A percentile compares a stretch with the other conserved stretches of the same genome.
phyloP scores from a whole-genome alignment of 306 rosid species.

The Cicer pinnatifidum region DNA sequence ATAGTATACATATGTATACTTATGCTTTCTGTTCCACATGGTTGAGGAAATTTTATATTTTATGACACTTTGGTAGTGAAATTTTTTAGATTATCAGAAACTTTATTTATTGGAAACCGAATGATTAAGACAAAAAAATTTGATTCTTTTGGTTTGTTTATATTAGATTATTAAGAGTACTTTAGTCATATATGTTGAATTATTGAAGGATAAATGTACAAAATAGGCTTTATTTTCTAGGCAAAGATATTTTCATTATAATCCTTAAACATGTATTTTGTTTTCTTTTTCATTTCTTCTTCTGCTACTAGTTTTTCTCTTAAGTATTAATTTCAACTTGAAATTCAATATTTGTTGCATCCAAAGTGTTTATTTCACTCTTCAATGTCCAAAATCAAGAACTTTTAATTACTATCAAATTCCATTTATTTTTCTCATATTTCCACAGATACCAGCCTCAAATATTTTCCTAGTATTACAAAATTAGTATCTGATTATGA shows the following conservation, averaged over 20 bases:
- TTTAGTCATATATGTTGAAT: background rate
- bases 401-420: background rate
- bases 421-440: background rate
- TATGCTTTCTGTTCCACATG: background rate
- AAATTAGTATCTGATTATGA: background rate
- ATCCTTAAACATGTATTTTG: background rate
- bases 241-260: slow-evolving; percentile 1
- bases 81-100: background rate
- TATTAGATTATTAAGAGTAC: background rate
- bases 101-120: background rate
- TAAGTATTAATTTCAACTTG: slow-evolving; percentile 1
- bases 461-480: background rate
- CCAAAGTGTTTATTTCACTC: slow-evolving; percentile 8
- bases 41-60: slow-evolving; percentile 25
- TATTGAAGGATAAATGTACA: background rate
- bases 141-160: slow-evolving; percentile 11
- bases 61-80: background rate
- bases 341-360: slow-evolving; percentile 3
- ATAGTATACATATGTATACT: background rate
- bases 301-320: slow-evolving; percentile 8
- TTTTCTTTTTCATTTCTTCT: background rate
- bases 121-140: background rate
- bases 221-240: no score
- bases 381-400: slow-evolving; percentile 17
- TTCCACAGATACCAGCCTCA: background rate